Conservation (phyloP, 1,284 basidiomycete species). For the Ganoderma leucocontextum region DNA sequence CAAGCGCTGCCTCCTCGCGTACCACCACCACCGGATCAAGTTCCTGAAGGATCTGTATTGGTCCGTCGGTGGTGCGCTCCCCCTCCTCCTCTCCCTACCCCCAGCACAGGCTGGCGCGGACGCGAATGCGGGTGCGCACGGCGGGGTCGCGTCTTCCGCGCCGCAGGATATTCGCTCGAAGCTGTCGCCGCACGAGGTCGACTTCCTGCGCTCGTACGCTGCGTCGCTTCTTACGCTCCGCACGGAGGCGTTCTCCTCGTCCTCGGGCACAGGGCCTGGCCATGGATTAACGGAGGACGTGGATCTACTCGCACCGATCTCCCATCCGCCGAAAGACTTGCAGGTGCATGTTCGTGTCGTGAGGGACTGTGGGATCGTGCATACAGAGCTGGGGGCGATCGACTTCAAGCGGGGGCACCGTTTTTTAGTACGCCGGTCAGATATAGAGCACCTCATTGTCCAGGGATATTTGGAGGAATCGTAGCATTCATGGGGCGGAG, state of each 20-base stretch:
- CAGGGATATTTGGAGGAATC: conserved; percentile 87
- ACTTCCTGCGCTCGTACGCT: conserved; percentile 88
- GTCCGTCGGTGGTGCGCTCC: conserved; percentile 91
- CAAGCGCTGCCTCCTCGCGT: conserved; percentile 93
- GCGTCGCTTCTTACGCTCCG: conserved; percentile 86
- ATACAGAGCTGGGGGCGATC: conserved; percentile 88
- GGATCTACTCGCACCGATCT: conserved; percentile 84
- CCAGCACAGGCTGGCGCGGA: conserved; percentile 31
- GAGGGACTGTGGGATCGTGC: conserved; percentile 87
- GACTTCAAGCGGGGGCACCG: conserved; percentile 90
- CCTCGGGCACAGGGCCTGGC: conserved; percentile 15
- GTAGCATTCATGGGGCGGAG: conserved; percentile 1
- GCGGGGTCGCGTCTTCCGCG: conserved; percentile 12
- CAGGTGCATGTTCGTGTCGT: conserved; percentile 83
- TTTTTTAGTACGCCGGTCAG: conserved; percentile 85
- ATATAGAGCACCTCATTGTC: conserved; percentile 92
- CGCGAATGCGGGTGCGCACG: conserved; percentile 9
- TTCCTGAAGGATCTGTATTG: conserved; percentile 89
- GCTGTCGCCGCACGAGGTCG: conserved; percentile 90
- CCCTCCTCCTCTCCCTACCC: conserved; percentile 79
- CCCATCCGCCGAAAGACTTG: conserved; percentile 82
- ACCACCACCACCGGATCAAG: conserved; percentile 87
- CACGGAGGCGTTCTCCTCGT: conserved; percentile 75
- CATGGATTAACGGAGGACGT: conserved; percentile 59
- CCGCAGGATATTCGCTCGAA: conserved; percentile 73